A percentile compares a stretch with the other conserved stretches of the same genome.
Conservation (phyloP, 1,284 basidiomycete genomes). For the Thecaphora frezii region DNA sequence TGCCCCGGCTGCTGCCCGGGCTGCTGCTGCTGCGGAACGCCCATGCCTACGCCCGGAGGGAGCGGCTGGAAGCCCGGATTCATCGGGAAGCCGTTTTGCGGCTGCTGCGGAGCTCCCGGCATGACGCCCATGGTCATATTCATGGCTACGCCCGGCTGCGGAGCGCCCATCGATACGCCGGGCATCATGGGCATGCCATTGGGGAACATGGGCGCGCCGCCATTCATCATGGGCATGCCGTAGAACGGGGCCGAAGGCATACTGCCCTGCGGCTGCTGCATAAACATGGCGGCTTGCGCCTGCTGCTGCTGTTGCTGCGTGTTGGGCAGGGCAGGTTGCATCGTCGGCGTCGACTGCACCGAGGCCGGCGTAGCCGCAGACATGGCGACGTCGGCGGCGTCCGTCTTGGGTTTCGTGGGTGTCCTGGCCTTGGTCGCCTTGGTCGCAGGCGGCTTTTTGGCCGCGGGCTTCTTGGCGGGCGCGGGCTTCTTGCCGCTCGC, state of each 20-base stretch:
- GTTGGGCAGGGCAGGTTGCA: conserved; percentile 4
- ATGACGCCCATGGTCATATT: background rate
- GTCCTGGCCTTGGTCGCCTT: conserved; percentile 19
- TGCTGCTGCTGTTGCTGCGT: conserved; percentile 20
- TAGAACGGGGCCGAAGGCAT: conserved; percentile 3
- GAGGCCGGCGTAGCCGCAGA: conserved; percentile 12
- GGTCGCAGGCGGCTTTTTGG: conserved; percentile 23
- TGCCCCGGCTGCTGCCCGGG: too few relatives aligned
- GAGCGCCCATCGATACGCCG: background rate
- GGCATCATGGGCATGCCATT: background rate
- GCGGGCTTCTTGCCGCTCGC: conserved; percentile 15
- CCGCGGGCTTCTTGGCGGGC: conserved; percentile 24
- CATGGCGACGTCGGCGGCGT: background rate
- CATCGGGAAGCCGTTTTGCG: too few relatives aligned
- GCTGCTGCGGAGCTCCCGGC: too few relatives aligned
- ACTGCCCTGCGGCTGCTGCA: conserved; percentile 11
- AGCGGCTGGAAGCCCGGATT: too few relatives aligned
- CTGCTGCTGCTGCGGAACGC: conserved; percentile 16
- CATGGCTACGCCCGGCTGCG: background rate
- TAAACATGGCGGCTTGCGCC: conserved; percentile 17
- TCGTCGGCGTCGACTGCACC: conserved; percentile 32
- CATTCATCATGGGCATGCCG: conserved; percentile 28
- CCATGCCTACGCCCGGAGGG: too few relatives aligned
- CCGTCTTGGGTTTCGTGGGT: background rate
- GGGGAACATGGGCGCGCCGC: background rate